Evolutionary conservation across 2,329 filamentous ascomycete genomes (phyloP).

Genomic region (Orbilia javanica): DNA sequence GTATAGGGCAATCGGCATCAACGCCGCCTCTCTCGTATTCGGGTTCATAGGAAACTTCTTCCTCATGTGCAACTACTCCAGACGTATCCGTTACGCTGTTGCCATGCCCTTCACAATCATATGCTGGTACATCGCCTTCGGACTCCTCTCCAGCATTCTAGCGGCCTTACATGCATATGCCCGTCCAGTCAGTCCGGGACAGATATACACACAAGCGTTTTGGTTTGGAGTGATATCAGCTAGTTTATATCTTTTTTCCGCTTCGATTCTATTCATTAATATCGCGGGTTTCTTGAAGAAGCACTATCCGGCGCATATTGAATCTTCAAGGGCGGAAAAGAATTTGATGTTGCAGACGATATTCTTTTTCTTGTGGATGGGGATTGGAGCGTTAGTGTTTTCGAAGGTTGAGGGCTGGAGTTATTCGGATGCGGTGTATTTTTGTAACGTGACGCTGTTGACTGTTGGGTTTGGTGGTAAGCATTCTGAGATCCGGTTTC

Average conservation of each 20-base stretch:
- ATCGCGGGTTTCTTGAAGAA: constrained; percentile 73
- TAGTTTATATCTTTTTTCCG: constrained; percentile 81
- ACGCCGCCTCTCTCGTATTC: constrained; percentile 81
- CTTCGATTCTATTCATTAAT: constrained; percentile 75
- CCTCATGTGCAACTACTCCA: constrained; percentile 87
- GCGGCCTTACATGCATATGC: constrained; percentile 75
- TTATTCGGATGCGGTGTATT: constrained; percentile 83
- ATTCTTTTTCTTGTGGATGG: constrained; percentile 83
- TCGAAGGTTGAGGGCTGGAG: constrained; percentile 78
- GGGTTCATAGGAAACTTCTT: constrained; percentile 84
- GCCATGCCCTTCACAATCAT: constrained; percentile 86
- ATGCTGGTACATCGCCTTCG: constrained; percentile 77
- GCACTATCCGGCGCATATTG: constrained; percentile 79
- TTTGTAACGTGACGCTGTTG: constrained; percentile 74
- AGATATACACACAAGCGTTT: constrained; percentile 79
- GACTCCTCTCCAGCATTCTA: constrained; percentile 76
- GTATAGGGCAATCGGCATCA: constrained; percentile 77
- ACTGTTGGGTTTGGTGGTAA: constrained; percentile 60
- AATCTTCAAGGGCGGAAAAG: constrained; percentile 81
- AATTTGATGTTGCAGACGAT: constrained; percentile 93
- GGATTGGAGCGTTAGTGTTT: constrained; percentile 81
- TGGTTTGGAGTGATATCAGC: constrained; percentile 88
- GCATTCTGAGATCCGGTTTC: too few species aligned
- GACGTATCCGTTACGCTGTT: constrained; percentile 81
- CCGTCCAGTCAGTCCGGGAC: constrained; percentile 67